phyloP scores from a whole-genome alignment of 164 flowering plant species.

The Saururus chinensis region DNA sequence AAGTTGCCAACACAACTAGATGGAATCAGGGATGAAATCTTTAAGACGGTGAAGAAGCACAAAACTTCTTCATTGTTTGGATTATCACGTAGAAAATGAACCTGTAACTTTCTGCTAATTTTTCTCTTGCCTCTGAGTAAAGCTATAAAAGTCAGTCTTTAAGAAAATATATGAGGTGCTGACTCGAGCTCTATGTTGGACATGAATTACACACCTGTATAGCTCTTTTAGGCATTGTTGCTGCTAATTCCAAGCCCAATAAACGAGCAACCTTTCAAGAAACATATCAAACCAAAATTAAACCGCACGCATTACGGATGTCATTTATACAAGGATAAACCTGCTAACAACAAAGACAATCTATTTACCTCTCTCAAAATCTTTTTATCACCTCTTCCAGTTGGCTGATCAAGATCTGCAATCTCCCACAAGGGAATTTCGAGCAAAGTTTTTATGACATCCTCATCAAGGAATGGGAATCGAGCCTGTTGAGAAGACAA shows the following conservation, averaged over 20 bases:
- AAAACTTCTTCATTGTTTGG: no score
- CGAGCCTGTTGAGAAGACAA: constrained; percentile 43
- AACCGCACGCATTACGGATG: no score
- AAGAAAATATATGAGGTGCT: no score
- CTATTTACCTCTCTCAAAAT: constrained; percentile 79
- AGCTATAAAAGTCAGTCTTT: no score
- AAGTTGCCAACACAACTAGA: no score
- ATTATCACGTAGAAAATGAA: no score
- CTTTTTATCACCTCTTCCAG: constrained; percentile 89
- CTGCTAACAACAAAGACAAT: neutral
- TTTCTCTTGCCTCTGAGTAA: no score
- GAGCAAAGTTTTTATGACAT: constrained; percentile 69
- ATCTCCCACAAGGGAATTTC: constrained; percentile 85
- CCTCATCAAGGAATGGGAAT: constrained; percentile 95
- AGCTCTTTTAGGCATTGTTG: constrained; percentile 81
- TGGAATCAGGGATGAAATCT: no score
- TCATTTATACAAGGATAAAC: neutral
- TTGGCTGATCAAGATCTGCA: constrained; percentile 75
- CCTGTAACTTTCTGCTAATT: no score
- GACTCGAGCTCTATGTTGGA: no score
- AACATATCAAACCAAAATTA: neutral
- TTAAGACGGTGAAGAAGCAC: no score
- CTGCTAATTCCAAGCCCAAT: constrained; percentile 63
- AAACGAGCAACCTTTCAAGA: constrained; percentile 55
- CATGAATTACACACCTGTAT: constrained; percentile 15